Evolutionary conservation across 169 alveolate genomes (phyloP), one percentile per base, ranked within the genome.

Genomic region (Toxoplasma gondii): DNA sequence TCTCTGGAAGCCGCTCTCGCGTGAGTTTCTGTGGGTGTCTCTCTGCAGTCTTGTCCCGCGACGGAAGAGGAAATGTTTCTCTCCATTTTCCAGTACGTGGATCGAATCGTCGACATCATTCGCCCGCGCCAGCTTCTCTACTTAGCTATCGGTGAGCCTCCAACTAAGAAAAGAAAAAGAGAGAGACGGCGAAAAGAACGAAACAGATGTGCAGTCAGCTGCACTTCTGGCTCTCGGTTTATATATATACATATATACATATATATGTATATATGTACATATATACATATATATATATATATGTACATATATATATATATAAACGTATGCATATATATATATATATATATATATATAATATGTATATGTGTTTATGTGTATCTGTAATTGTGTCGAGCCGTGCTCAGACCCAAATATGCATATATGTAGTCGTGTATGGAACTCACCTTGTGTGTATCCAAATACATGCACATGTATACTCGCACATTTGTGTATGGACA

Each of bases 61-160:
- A 53, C 80, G 41, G 95, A 93, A 36, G 95, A 86, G 88, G 92
- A 74, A 67, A 91, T 91, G 93, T 94, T 94, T 45, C 69, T 29
- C 34, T 27, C 54, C 31, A 70, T 94, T n/a, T 88, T 82, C 45
- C 80, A 64, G 49, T 90, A 94, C 82, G 74, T 94, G 22, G 96
- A 94, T 54, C 54, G 95, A 22, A 95, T 99, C 87, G 97, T 98
- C 91, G 98, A 98, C 93, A 95, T 98, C 93, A 97, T 99, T 7
- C 97, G 98, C 91, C 99, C 99, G 17, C 95, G 98, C 93, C 98
- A 97, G 91, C 94, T 99, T 87, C 94, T 99, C n/a, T 98, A 98
- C 96, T 96, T 99, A 96, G 99, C 99, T 10, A 98, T 99, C 78
- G 99, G 99, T 95, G 38, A 83, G 92, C 22, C 12, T 12, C 43